Conservation (phyloP, 768 basidiomycete species). For the Lentinula detonsa region DNA sequence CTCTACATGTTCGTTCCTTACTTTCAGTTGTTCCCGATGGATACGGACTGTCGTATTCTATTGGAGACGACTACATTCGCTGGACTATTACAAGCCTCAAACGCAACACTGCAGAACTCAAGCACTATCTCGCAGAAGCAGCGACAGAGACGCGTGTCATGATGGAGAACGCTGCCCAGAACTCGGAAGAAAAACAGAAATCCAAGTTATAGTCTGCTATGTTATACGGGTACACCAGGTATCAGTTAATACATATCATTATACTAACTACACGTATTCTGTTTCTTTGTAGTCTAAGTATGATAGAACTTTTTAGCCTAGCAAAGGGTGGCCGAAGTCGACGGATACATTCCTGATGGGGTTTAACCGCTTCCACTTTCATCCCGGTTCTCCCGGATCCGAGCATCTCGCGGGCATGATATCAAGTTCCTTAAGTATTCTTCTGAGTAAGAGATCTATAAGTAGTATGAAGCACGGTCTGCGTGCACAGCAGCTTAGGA, state of each 20-base stretch:
- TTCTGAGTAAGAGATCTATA: too few species aligned
- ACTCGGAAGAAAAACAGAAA: constrained; percentile 14
- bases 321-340: background rate
- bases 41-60: constrained; percentile 87
- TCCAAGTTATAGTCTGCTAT: constrained; percentile 21
- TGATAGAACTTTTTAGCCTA: background rate
- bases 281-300: too few species aligned
- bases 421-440: too few species aligned
- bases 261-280: background rate
- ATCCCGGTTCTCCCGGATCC: constrained; percentile 1
- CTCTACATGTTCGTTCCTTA: background rate
- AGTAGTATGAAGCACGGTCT: too few species aligned
- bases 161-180: constrained; percentile 60
- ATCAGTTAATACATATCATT: background rate
- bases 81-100: constrained; percentile 87
- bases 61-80: constrained; percentile 76
- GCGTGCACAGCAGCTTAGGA: too few species aligned
- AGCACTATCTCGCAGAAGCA: constrained; percentile 72
- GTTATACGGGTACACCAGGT: too few species aligned
- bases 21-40: constrained; percentile 80
- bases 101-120: constrained; percentile 44
- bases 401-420: background rate
- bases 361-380: background rate
- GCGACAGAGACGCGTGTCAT: constrained; percentile 72
- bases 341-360: constrained; percentile 1